phyloP scores from a whole-genome alignment of 257 asterid genomes.

The Jaltomata sinuosa region DNA sequence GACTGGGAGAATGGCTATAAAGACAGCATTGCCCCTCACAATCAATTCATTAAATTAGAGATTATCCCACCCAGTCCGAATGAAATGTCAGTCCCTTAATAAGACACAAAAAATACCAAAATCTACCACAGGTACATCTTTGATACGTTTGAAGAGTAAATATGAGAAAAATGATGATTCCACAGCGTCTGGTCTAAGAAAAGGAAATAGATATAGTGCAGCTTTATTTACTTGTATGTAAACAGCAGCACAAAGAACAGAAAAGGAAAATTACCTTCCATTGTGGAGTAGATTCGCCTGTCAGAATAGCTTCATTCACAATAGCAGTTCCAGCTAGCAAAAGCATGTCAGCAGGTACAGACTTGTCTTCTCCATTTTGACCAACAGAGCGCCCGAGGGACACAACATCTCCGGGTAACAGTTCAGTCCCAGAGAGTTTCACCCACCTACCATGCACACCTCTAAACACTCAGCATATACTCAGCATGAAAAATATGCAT shows the following conservation, averaged over 20 bases:
- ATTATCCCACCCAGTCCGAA: background rate
- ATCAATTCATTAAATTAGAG: background rate
- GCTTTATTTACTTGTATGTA: background rate
- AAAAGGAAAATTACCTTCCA: conserved; percentile 70
- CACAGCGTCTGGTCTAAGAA: background rate
- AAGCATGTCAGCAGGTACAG: conserved; percentile 98
- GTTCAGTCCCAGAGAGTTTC: conserved; percentile 87
- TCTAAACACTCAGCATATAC: conserved; percentile 13
- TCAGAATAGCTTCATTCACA: conserved; percentile 94
- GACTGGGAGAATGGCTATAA: background rate
- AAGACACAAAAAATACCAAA: background rate
- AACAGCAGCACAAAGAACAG: conserved; percentile 1
- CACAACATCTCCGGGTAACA: conserved; percentile 92
- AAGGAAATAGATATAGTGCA: background rate
- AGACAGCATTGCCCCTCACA: background rate
- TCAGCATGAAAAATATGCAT: conserved; percentile 8
- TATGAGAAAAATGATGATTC: background rate
- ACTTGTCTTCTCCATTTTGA: conserved; percentile 83
- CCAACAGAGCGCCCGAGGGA: conserved; percentile 93
- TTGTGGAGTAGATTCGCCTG: conserved; percentile 98
- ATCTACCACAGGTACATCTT: background rate
- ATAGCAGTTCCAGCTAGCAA: conserved; percentile 95
- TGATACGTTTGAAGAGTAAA: background rate
- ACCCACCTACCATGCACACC: conserved; percentile 58
- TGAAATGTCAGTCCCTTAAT: background rate